A percentile compares a stretch with the other conserved stretches of the same genome.
These are phyloP conservation scores for Penicillium digitatum DNA, from an alignment of 2,329 filamentous ascomycete genomes.

Conservation along the genomic window DNA sequence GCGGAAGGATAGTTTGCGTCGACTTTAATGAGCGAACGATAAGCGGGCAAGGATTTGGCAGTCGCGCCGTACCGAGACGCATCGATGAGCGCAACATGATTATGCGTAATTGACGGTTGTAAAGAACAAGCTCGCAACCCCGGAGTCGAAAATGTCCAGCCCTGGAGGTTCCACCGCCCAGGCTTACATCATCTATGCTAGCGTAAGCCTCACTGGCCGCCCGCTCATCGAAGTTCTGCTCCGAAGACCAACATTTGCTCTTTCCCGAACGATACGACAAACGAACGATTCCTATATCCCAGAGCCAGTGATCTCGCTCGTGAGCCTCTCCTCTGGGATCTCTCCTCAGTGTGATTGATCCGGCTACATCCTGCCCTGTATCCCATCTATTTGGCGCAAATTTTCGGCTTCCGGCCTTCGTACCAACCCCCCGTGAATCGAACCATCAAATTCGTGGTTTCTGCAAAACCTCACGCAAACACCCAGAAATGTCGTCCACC, in stretches of 20 bases:
- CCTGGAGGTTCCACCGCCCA: neutral
- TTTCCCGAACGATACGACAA: slow-evolving; percentile 2
- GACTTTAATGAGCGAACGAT: slow-evolving; percentile 19
- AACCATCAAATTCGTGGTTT: neutral
- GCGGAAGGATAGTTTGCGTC: slow-evolving; percentile 13
- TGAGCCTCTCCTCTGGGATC: slow-evolving; percentile 21
- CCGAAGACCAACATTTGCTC: slow-evolving; percentile 6
- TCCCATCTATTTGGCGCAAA: slow-evolving; percentile 17
- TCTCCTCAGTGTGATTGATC: slow-evolving; percentile 16
- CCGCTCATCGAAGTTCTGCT: slow-evolving; percentile 11
- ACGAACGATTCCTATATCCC: slow-evolving; percentile 10
- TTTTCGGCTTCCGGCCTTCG: slow-evolving; percentile 17
- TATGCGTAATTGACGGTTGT: slow-evolving; percentile 3
- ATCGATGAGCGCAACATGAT: slow-evolving; percentile 35
- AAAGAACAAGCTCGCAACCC: neutral
- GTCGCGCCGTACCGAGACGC: slow-evolving; percentile 25
- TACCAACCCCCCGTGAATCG: neutral
- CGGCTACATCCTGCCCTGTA: slow-evolving; percentile 8
- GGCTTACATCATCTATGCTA: slow-evolving; percentile 9
- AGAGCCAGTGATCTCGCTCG: slow-evolving; percentile 19
- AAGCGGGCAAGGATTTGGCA: slow-evolving; percentile 20
- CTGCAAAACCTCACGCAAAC: slow-evolving; percentile 13
- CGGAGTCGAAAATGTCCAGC: slow-evolving; percentile 9
- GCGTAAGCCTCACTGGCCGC: slow-evolving; percentile 5
- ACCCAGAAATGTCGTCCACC: slow-evolving; percentile 44